Evolutionary conservation across 2,329 filamentous ascomycete species (phyloP), one percentile per base, ranked within the genome.

Genomic region (Ascochyta pisi): DNA sequence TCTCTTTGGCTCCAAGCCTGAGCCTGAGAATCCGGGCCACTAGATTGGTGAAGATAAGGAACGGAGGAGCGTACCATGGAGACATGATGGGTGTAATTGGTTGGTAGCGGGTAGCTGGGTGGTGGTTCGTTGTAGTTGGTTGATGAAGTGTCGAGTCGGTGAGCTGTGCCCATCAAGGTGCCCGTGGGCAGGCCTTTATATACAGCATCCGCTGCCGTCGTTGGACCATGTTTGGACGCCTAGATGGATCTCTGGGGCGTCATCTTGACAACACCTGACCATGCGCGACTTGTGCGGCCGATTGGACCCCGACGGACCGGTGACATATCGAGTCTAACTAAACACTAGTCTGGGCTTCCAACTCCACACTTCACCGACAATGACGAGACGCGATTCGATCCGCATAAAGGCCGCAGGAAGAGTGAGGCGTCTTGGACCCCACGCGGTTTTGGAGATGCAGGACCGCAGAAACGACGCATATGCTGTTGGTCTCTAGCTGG

Each of bases 121-220:
- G 24, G n/a, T 41, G 42, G 40, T 48, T 57, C 42, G 39, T 50
- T 54, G 33, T 43, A 44, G 49, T 57, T 50, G 40, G 35, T 43
- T 40, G 47, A 37, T 49, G 50, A 38, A 38, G 16, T 37, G 46
- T 53, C n/a, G 37, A 55, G 55, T 42, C 38, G 42, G 47, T 51
- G 52, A 49, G 51, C 50, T 57, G 57, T 54, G 53, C n/a, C 57
- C 65, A 67, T 67, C 65, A 67, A 57, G 65, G 65, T 67, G 62
- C 63, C 59, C 58, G 53, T 47, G 48, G 42, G 49, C 40, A 43
- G 38, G 26, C 29, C 47, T 45, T 60, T 64, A 63, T 63, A 63
- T 64, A 64, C 48, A 57, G 42, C 43, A 19, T 37, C 33, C 31
- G n/a, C 16, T 15, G 7, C 26, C 23, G n/a, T 2, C n/a, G 1